Evolutionary conservation across 345 rosid genomes (phyloP).

Genomic region (Melaleuca alternifolia): DNA sequence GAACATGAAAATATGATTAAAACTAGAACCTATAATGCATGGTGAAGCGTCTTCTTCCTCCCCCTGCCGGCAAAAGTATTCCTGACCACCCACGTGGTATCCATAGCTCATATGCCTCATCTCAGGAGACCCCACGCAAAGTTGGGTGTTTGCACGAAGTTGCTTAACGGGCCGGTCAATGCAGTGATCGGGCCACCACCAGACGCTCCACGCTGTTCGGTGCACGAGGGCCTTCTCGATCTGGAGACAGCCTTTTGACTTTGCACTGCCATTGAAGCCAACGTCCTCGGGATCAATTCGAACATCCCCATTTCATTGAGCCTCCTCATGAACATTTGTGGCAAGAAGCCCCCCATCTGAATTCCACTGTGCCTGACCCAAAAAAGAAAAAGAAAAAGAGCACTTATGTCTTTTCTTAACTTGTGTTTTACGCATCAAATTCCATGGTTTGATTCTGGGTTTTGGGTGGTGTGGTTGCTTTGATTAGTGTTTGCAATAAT

Average conservation of each 20-base stretch:
- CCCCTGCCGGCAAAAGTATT: neutral
- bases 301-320: slow-evolving; percentile 48
- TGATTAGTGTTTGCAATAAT: neutral
- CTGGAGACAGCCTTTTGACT: slow-evolving; percentile 63
- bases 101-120: neutral
- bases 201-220: slow-evolving; percentile 47
- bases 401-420: neutral
- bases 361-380: slow-evolving; percentile 34
- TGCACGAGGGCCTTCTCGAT: slow-evolving; percentile 43
- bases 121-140: neutral
- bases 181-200: slow-evolving; percentile 47
- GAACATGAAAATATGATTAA: neutral
- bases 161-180: slow-evolving; percentile 36
- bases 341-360: slow-evolving; percentile 65
- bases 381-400: neutral
- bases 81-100: neutral
- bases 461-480: neutral
- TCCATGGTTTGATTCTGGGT: neutral
- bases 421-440: neutral
- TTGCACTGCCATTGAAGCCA: slow-evolving; percentile 66
- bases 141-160: slow-evolving; percentile 48
- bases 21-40: neutral
- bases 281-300: slow-evolving; percentile 44
- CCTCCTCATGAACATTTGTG: slow-evolving; percentile 56
- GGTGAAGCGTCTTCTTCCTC: neutral